Evolutionary conservation across 495 filamentous ascomycete genomes (phyloP), one percentile per base, ranked within the genome.

Genomic region (Neurospora africana): DNA sequence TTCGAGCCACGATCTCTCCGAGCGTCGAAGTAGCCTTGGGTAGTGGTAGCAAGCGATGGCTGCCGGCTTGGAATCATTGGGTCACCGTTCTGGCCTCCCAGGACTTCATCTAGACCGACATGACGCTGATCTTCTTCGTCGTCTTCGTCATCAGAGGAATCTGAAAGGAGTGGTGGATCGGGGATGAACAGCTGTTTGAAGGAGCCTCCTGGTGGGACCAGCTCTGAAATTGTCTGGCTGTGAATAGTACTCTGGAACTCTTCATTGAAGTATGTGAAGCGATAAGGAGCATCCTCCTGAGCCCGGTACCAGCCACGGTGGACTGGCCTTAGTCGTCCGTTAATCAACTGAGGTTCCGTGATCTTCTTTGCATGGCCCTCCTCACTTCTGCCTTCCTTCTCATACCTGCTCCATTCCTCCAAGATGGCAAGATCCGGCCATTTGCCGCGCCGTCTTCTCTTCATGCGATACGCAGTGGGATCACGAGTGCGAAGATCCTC

Each of bases 201-300:
- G 67, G 86, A 91, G 72, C 88, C 85, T 3, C 93, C 95, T 0
- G 92, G 91, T 72, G 95, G 93, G 3, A 94, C 86, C 36, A 99
- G 84, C 77, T 97, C 95, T 13, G 93, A 95, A 68, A 99, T 95
- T 0, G 91, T 96, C 78, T 97, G 93, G 27, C 93, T 94, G 79
- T 98, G 95, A 74, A 98, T 95, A 0, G 95, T 98, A 76, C 91
- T 93, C 68, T 90, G 89, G 72, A 98, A 92, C 74, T 97, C 93
- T 76, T 98, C 95, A 79, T 97, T 98, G 85, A 99, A 99, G 77
- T 99, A 99, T 3, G 95, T 99, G 78, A 97, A 98, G 58, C 95
- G 88, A 78, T 96, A 99, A 0, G 95, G 95, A 1, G 90, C 90
- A 69, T 97, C 96, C 43, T 97, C 94, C 75, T 95, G 92, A 72